Percentiles rank a stretch among this genome's conserved stretches.
phyloP scores from a whole-genome alignment of 2,329 filamentous ascomycete species.

The Canariomyces notabilis region DNA sequence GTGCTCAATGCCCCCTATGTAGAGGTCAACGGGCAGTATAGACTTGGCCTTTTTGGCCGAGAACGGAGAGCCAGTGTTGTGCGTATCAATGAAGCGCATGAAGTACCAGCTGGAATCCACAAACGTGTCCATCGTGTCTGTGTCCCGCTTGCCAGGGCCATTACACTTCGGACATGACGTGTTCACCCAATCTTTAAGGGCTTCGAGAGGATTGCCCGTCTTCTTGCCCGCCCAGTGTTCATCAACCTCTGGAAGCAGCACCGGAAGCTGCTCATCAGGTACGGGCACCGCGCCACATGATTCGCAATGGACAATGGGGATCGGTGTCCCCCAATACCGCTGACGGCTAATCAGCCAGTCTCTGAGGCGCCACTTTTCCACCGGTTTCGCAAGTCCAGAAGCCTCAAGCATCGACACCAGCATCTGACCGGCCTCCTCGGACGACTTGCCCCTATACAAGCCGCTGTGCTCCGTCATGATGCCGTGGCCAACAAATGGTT shows the following conservation, averaged over 20 bases:
- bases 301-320: constrained; percentile 78
- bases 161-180: constrained; percentile 70
- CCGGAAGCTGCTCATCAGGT: constrained; percentile 69
- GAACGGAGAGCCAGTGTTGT: constrained; percentile 59
- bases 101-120: constrained; percentile 96
- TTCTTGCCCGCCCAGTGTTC: constrained; percentile 64
- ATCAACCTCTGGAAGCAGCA: constrained; percentile 65
- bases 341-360: constrained; percentile 94
- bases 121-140: constrained; percentile 95
- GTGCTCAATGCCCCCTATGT: constrained; percentile 85
- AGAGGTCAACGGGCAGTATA: constrained; percentile 74
- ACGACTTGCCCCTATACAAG: constrained; percentile 58
- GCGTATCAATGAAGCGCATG: constrained; percentile 69
- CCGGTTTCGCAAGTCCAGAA: constrained; percentile 53
- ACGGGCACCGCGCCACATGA: constrained; percentile 76
- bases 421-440: constrained; percentile 54
- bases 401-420: constrained; percentile 55
- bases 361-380: constrained; percentile 72
- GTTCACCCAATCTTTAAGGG: constrained; percentile 67
- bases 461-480: constrained; percentile 63
- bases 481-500: constrained; percentile 62
- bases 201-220: constrained; percentile 71
- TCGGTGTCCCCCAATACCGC: constrained; percentile 86
- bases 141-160: constrained; percentile 69
- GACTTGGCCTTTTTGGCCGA: constrained; percentile 51